Percentiles rank a stretch among this genome's conserved stretches.
phyloP scores from a whole-genome alignment of 2,329 filamentous ascomycete species.

The Aspergillus calidoustus region DNA sequence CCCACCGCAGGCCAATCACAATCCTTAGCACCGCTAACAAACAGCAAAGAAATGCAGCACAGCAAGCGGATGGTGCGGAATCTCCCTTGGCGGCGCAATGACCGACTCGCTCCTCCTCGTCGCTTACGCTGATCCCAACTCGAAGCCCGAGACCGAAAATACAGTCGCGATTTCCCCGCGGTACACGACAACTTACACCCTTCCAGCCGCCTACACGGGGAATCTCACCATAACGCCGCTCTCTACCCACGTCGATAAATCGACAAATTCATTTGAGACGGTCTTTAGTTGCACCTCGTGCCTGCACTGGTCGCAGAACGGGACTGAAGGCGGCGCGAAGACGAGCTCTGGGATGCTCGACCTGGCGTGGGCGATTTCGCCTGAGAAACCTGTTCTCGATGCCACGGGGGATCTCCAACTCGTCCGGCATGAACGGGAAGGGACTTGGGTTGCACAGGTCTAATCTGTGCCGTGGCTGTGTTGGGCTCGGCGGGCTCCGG shows the following conservation, averaged over 20 bases:
- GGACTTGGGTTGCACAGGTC: neutral
- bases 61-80: slow-evolving; percentile 63
- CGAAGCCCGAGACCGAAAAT: slow-evolving; percentile 47
- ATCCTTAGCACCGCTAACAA: neutral
- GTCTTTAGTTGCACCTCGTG: slow-evolving; percentile 69
- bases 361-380: slow-evolving; percentile 57
- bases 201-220: slow-evolving; percentile 64
- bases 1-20: neutral
- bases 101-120: slow-evolving; percentile 63
- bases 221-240: slow-evolving; percentile 66
- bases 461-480: neutral
- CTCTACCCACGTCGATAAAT: slow-evolving; percentile 59
- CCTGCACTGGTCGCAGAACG: slow-evolving; percentile 58
- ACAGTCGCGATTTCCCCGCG: slow-evolving; percentile 62
- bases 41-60: neutral
- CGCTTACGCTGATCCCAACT: slow-evolving; percentile 59
- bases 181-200: slow-evolving; percentile 62
- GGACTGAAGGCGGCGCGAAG: slow-evolving; percentile 47
- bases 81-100: slow-evolving; percentile 63
- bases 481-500: no score
- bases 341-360: slow-evolving; percentile 54
- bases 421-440: neutral
- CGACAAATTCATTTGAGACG: slow-evolving; percentile 59
- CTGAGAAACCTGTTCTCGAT: neutral
- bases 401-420: neutral